Conservation (phyloP, 2,329 filamentous ascomycete species). For the Sporothrix mexicana region DNA sequence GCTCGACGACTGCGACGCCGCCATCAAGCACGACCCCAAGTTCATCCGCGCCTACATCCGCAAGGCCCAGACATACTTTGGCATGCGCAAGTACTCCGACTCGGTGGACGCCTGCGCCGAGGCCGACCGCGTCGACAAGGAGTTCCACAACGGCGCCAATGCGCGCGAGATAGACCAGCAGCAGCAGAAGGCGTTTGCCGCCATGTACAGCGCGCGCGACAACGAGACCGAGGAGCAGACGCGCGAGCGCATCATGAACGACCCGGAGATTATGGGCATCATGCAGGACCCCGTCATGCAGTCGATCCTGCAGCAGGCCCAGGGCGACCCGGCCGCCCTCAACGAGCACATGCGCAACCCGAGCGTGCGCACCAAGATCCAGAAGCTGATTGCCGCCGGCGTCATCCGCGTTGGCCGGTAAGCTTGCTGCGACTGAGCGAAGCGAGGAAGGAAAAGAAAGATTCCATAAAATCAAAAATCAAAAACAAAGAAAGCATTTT, state of each 20-base stretch:
- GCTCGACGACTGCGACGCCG: conserved; percentile 87
- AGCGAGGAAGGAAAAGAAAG: not conserved
- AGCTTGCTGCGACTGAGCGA: not conserved
- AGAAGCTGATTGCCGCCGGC: conserved; percentile 91
- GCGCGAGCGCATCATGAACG: conserved; percentile 83
- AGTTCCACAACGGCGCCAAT: conserved; percentile 73
- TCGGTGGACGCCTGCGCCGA: conserved; percentile 88
- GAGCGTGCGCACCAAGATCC: conserved; percentile 82
- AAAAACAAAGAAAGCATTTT: conserved; percentile 13
- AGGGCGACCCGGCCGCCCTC: conserved; percentile 87
- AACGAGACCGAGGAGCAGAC: conserved; percentile 98
- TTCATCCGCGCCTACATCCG: conserved; percentile 97
- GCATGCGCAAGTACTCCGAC: conserved; percentile 98
- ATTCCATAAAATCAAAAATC: not conserved
- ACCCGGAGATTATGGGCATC: conserved; percentile 92
- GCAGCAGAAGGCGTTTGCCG: conserved; percentile 87
- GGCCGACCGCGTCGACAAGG: conserved; percentile 76
- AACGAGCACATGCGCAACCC: conserved; percentile 98
- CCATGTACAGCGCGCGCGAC: conserved; percentile 88
- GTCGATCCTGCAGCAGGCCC: conserved; percentile 93
- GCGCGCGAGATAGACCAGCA: conserved; percentile 90
- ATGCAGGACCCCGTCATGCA: conserved; percentile 98
- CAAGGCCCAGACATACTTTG: conserved; percentile 93
- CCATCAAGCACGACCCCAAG: conserved; percentile 86
- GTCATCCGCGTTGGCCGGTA: conserved; percentile 72